Evolutionary conservation across 768 basidiomycete genomes (phyloP).

Genomic region (Pholiota conissans): DNA sequence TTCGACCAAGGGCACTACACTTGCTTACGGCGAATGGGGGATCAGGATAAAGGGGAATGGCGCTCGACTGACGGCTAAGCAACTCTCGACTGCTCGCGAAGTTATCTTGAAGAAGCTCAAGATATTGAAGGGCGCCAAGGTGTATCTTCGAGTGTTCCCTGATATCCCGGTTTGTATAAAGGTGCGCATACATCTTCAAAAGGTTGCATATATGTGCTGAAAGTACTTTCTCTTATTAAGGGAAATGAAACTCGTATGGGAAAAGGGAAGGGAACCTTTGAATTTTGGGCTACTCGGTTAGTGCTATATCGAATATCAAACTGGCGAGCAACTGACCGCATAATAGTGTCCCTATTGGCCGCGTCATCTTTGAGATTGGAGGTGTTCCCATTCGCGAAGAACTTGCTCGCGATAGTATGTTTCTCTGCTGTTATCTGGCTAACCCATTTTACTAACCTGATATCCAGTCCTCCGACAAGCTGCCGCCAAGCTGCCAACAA

Average conservation of each 20-base stretch:
- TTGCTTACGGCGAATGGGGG: constrained; percentile 92
- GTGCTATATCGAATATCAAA: constrained; percentile 18
- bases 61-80: constrained; percentile 82
- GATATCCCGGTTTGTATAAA: constrained; percentile 98
- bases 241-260: constrained; percentile 99
- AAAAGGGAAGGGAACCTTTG: constrained; percentile 97
- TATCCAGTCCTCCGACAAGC: constrained; percentile 80
- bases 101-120: constrained; percentile 91
- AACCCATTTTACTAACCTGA: background rate
- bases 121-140: constrained; percentile 82
- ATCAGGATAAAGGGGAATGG: constrained; percentile 85
- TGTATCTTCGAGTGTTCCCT: constrained; percentile 89
- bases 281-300: constrained; percentile 94
- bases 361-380: constrained; percentile 93
- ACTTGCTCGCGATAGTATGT: constrained; percentile 85
- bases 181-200: constrained; percentile 39
- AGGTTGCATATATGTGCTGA: background rate
- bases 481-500: constrained; percentile 82
- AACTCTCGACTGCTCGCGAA: constrained; percentile 83
- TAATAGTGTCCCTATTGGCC: constrained; percentile 77
- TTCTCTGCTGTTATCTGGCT: background rate
- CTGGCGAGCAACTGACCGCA: background rate
- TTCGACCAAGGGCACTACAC: constrained; percentile 89
- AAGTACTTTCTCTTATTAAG: constrained; percentile 37
- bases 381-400: constrained; percentile 89